phyloP scores from a whole-genome alignment of 2,329 filamentous ascomycete species.

The Orbilia javanica region DNA sequence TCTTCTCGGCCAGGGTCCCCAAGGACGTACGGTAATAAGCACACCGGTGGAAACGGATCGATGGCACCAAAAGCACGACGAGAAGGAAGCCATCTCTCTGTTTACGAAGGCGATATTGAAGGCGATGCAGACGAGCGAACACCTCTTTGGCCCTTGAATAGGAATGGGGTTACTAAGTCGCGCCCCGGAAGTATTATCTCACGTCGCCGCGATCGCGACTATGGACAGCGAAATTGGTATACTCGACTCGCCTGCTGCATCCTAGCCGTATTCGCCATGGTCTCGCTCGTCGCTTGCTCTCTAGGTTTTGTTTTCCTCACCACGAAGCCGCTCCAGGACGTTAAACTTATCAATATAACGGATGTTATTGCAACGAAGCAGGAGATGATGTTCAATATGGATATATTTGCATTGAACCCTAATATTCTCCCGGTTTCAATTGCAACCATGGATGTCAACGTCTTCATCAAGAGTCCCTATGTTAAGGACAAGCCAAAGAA shows the following conservation, averaged over 20 bases:
- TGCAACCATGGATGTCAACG: conserved; percentile 85
- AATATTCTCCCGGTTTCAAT: conserved; percentile 91
- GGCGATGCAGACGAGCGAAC: conserved; percentile 89
- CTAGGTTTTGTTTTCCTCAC: conserved; percentile 91
- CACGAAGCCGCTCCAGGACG: conserved; percentile 84
- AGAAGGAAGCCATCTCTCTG: conserved; percentile 55
- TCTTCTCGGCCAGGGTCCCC: conserved; percentile 53
- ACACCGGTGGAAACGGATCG: conserved; percentile 24
- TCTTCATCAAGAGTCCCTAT: conserved; percentile 94
- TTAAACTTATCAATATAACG: conserved; percentile 82
- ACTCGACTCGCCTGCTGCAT: conserved; percentile 87
- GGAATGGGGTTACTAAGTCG: conserved; percentile 66
- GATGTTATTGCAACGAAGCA: conserved; percentile 94
- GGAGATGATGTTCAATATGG: conserved; percentile 92
- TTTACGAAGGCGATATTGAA: conserved; percentile 66
- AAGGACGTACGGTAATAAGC: conserved; percentile 34
- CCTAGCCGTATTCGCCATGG: conserved; percentile 82
- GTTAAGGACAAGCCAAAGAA: conserved; percentile 71
- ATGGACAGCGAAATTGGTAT: conserved; percentile 74
- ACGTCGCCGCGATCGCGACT: conserved; percentile 80
- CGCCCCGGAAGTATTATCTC: conserved; percentile 65
- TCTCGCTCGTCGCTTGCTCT: conserved; percentile 84
- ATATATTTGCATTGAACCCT: conserved; percentile 88
- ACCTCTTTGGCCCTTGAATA: conserved; percentile 76
- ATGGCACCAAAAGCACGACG: conserved; percentile 41